phyloP scores from a whole-genome alignment of 2,329 filamentous ascomycete genomes.

The Hymenoscyphus fructigenus region DNA sequence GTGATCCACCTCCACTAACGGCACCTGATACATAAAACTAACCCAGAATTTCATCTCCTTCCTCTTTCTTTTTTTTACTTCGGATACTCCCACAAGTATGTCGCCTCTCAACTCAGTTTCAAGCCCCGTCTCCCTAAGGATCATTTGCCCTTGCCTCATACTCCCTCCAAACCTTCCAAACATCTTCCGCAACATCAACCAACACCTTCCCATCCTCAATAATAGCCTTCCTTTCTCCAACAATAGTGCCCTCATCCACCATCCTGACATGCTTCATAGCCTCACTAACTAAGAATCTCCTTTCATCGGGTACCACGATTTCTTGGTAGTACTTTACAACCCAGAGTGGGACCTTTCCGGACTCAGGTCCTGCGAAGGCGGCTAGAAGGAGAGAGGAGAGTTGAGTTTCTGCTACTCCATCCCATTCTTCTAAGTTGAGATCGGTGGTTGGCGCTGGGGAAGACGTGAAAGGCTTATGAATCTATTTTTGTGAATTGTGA shows the following conservation, averaged over 20 bases:
- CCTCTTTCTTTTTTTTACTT: no score
- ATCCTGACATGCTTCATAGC: constrained; percentile 25
- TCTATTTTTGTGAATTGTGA: background rate
- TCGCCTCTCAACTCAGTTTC: no score
- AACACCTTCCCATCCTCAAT: constrained; percentile 25
- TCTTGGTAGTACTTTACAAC: constrained; percentile 28
- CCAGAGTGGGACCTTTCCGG: constrained; percentile 19
- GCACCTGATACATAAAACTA: no score
- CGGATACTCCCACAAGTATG: no score
- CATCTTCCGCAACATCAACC: constrained; percentile 24
- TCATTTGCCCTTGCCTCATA: constrained; percentile 24
- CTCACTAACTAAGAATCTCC: constrained; percentile 25
- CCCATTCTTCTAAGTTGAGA: constrained; percentile 8
- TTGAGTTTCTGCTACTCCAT: constrained; percentile 20
- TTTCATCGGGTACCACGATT: constrained; percentile 26
- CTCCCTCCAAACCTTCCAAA: constrained; percentile 29
- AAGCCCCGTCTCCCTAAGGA: no score
- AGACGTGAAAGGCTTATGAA: background rate
- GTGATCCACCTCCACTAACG: no score
- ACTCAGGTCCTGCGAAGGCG: background rate
- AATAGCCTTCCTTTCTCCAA: constrained; percentile 24
- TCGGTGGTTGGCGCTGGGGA: background rate
- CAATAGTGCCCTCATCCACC: constrained; percentile 18
- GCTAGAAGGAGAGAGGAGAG: background rate
- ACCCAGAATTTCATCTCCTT: no score